A percentile compares a stretch with the other conserved stretches of the same genome.
These are phyloP conservation scores for Stachybotrys chlorohalonatus DNA, from an alignment of 2,329 filamentous ascomycete species.

Conservation along the genomic window DNA sequence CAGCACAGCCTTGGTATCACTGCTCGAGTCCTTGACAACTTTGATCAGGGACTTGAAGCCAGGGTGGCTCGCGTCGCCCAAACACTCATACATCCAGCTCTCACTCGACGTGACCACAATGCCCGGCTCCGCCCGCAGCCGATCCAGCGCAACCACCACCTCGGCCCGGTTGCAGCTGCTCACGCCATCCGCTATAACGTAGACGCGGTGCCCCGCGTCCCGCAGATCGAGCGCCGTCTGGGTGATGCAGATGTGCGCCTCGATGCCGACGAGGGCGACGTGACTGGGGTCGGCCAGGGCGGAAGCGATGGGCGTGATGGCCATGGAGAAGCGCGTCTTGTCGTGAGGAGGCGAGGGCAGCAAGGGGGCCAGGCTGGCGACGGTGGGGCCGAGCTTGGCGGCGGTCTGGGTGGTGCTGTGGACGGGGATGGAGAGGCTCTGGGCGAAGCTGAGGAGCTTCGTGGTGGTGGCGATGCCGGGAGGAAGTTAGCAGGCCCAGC, in stretches of 20 bases:
- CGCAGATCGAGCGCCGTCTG: slow-evolving; percentile 84
- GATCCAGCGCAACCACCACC: slow-evolving; percentile 65
- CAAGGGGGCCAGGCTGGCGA: slow-evolving; percentile 55
- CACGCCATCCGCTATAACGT: slow-evolving; percentile 81
- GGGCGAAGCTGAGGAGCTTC: slow-evolving; percentile 59
- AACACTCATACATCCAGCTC: slow-evolving; percentile 79
- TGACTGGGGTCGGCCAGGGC: slow-evolving; percentile 32
- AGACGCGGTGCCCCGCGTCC: slow-evolving; percentile 67
- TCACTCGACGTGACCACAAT: slow-evolving; percentile 79
- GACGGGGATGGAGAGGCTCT: slow-evolving; percentile 64
- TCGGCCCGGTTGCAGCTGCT: slow-evolving; percentile 81
- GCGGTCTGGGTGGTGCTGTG: slow-evolving; percentile 81
- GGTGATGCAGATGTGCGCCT: slow-evolving; percentile 88
- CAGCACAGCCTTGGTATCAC: slow-evolving; percentile 61
- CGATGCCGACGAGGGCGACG: slow-evolving; percentile 80
- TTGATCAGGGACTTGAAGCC: slow-evolving; percentile 67
- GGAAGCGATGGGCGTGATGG: slow-evolving; percentile 54
- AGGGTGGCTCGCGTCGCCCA: slow-evolving; percentile 68
- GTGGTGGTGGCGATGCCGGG: slow-evolving; percentile 53
- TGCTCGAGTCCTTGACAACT: slow-evolving; percentile 69
- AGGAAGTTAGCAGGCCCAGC: neutral
- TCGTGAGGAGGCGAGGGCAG: slow-evolving; percentile 55
- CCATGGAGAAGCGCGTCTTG: slow-evolving; percentile 90
- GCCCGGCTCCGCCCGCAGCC: slow-evolving; percentile 62
- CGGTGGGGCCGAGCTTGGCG: slow-evolving; percentile 69